Conservation (phyloP, 257 asterid genomes). For the Anisodus acutangulus region DNA sequence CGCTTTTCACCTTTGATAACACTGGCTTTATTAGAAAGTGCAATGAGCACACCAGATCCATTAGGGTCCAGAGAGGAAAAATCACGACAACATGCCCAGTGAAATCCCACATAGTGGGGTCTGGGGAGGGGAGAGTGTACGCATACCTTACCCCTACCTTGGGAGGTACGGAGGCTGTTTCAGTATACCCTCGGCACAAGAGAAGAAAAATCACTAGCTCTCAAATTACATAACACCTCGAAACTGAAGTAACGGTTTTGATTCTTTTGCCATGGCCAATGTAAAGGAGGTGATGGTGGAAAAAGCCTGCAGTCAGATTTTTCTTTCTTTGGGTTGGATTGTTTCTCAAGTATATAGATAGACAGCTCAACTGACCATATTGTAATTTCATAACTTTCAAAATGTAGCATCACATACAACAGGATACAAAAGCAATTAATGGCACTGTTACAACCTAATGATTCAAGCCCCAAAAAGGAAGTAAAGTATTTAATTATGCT, state of each 20-base stretch:
- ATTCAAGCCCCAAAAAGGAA: not conserved
- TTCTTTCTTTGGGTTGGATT: not conserved
- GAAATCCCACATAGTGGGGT: too few species aligned
- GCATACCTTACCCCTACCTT: too few species aligned
- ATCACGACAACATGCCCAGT: too few species aligned
- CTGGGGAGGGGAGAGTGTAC: too few species aligned
- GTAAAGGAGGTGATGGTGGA: not conserved
- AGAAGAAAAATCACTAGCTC: not conserved
- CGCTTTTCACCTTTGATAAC: not conserved
- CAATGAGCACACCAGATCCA: not conserved
- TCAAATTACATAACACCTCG: not conserved
- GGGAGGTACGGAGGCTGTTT: too few species aligned
- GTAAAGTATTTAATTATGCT: not conserved
- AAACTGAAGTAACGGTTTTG: not conserved
- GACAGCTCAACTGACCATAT: not conserved
- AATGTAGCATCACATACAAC: not conserved
- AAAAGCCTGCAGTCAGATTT: not conserved
- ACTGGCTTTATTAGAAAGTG: not conserved
- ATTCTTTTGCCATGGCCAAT: not conserved
- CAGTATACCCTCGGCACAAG: too few species aligned
- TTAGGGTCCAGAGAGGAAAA: too few species aligned
- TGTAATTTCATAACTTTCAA: constrained; percentile 17
- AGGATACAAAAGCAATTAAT: not conserved
- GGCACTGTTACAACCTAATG: not conserved
- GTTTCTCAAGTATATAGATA: not conserved